These are phyloP conservation scores for Verticillium longisporum DNA, from an alignment of 2,329 filamentous ascomycete species.

Conservation along the genomic window DNA sequence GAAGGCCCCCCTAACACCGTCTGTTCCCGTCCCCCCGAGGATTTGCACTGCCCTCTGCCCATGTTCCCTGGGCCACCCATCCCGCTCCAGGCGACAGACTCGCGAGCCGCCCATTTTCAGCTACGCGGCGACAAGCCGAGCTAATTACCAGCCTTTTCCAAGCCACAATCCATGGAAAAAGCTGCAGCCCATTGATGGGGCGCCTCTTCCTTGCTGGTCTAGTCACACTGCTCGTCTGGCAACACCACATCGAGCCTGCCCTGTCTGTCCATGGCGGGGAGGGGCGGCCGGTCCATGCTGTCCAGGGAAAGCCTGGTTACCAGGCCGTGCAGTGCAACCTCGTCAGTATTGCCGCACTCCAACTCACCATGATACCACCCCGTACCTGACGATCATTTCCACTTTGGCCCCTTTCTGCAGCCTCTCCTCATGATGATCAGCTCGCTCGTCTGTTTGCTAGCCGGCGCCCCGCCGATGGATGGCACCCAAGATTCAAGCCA, in stretches of 20 bases:
- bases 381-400: not conserved
- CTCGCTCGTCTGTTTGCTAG: not conserved
- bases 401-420: not conserved
- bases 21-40: constrained; percentile 2
- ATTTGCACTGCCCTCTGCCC: not conserved
- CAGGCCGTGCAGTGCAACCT: not conserved
- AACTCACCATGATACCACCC: not conserved
- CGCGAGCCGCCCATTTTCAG: not conserved
- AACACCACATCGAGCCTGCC: not conserved
- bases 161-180: not conserved
- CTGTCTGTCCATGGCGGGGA: not conserved
- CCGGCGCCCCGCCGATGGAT: not conserved
- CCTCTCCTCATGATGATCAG: not conserved
- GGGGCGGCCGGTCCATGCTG: not conserved
- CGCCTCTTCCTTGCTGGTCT: not conserved
- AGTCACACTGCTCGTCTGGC: not conserved
- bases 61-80: not conserved
- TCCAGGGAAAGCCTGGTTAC: not conserved
- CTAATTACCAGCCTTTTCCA: not conserved
- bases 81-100: not conserved
- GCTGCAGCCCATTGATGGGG: not conserved
- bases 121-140: not conserved
- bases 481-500: not conserved
- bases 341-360: not conserved
- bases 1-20: not conserved